Percentiles rank a stretch among this genome's conserved stretches.
These are phyloP conservation scores for Ramaria sp. DNA, from an alignment of 768 basidiomycete genomes.

Conservation along the genomic window DNA sequence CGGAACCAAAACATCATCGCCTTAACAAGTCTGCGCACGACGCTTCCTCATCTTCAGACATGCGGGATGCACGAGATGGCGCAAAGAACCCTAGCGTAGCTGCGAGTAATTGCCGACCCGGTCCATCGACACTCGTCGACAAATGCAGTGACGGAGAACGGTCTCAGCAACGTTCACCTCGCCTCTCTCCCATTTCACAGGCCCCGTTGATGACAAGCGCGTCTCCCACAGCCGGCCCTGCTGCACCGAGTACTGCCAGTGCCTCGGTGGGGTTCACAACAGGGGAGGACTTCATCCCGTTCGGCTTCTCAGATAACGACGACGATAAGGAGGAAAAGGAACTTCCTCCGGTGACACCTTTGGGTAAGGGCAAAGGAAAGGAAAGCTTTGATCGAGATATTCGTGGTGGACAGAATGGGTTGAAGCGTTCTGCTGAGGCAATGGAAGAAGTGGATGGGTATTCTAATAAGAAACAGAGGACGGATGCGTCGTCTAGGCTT, in stretches of 20 bases:
- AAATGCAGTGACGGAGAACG: not conserved
- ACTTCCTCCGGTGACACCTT: not conserved
- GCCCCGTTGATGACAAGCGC: not conserved
- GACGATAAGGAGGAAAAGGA: slow-evolving; percentile 14
- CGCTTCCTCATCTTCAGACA: not conserved
- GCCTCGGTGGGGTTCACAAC: slow-evolving; percentile 2
- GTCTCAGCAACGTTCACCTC: not conserved
- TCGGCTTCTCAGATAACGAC: slow-evolving; percentile 17
- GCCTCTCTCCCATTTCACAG: not conserved
- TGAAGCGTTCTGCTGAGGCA: slow-evolving; percentile 39
- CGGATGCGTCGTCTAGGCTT: slow-evolving; percentile 41
- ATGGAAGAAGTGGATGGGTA: slow-evolving; percentile 34
- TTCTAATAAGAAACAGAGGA: slow-evolving; percentile 40
- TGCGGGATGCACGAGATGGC: too few relatives aligned
- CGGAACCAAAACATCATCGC: not conserved
- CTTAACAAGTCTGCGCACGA: not conserved
- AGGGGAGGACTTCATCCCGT: slow-evolving; percentile 22
- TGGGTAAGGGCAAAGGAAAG: not conserved
- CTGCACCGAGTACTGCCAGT: not conserved
- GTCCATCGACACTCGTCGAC: not conserved
- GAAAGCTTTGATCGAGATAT: slow-evolving; percentile 13
- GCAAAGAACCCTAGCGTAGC: not conserved
- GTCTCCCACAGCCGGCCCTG: not conserved
- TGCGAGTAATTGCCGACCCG: not conserved
- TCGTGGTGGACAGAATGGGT: slow-evolving; percentile 18